Evolutionary conservation across 179 eudicot genomes (phyloP), one percentile per base, ranked within the genome.

Genomic region (Dionaea muscipula): DNA sequence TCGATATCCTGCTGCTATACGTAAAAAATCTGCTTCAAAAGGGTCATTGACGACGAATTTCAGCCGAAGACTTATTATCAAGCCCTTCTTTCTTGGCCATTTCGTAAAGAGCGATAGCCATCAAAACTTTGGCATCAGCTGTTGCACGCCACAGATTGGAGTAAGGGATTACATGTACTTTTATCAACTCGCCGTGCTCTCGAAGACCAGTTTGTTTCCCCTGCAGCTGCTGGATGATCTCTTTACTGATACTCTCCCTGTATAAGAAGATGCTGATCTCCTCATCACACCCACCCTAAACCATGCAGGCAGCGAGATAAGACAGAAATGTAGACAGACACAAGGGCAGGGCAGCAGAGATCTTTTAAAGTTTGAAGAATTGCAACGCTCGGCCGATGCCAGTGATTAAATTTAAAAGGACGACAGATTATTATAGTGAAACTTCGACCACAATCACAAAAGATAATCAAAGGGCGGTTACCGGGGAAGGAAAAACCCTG

Each of bases 231-330:
- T 66, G 58, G 24, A 91, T 77, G 3, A 57, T 60, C 68, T 82
- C 91, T 69, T 77, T 81, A 31, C 56, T 61, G 23, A 82, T 91
- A 20, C 64, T 72, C 43, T 79, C 79, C 74, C 69, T 67, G 73
- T 77, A 84, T 58, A 91, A 59, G 65, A 91, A 87, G 60, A 91
- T 61, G 39, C 91, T 78, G 17, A 80, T 63, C 41, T 82, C 94
- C 72, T 91, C 98, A 60, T 87, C 95, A 60, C 91, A 87, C 1
- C 98, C 95, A 28, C 98, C 98, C 98, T 91, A 47, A 36, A 55
- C 24, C 5, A 35, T 47, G 27, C 43, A 26, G 3, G 43, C 43
- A 38, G 3, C n/a, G 16, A 38, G 10, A 15, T 9, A n/a, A n/a
- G n/a, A n/a, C n/a, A n/a, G n/a, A n/a, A n/a, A n/a, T n/a, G n/a